Percentiles rank a stretch among this genome's conserved stretches.
Conservation (phyloP, 2,329 filamentous ascomycete genomes). For the Xylariaceae sp. region DNA sequence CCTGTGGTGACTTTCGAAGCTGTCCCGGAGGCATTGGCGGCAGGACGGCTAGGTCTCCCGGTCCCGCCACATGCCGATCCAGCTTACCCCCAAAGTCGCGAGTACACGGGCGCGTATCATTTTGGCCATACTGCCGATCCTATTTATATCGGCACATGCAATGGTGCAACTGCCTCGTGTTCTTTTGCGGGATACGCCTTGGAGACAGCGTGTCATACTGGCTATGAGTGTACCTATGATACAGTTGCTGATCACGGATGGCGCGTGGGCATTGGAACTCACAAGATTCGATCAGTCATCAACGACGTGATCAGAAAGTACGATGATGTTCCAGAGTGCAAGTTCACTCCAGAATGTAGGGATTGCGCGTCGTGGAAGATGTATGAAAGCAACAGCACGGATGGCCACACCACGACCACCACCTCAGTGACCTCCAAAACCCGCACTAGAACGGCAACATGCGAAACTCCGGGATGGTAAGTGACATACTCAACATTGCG, state of each 20-base stretch:
- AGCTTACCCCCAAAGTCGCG: slow-evolving; percentile 63
- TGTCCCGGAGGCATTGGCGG: slow-evolving; percentile 84
- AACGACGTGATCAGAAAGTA: slow-evolving; percentile 82
- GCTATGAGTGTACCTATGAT: slow-evolving; percentile 84
- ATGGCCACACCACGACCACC: slow-evolving; percentile 61
- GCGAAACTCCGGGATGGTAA: slow-evolving; percentile 89
- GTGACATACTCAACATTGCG: slow-evolving; percentile 47
- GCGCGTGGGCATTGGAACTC: slow-evolving; percentile 85
- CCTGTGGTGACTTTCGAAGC: slow-evolving; percentile 93
- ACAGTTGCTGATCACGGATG: slow-evolving; percentile 89
- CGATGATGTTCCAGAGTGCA: slow-evolving; percentile 73
- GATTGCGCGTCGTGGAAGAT: slow-evolving; percentile 95
- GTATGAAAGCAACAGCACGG: slow-evolving; percentile 86
- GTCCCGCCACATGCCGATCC: slow-evolving; percentile 75
- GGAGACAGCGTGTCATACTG: slow-evolving; percentile 89
- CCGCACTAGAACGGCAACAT: slow-evolving; percentile 74
- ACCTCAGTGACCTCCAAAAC: slow-evolving; percentile 57
- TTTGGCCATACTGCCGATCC: slow-evolving; percentile 96
- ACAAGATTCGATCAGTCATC: slow-evolving; percentile 87
- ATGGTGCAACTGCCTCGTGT: slow-evolving; percentile 82
- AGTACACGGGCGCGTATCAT: slow-evolving; percentile 76
- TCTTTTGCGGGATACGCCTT: slow-evolving; percentile 90
- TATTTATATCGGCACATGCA: slow-evolving; percentile 90
- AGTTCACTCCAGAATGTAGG: slow-evolving; percentile 71
- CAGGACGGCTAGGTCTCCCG: slow-evolving; percentile 78